phyloP scores from a whole-genome alignment of 345 rosid species.

The Salix dunnii region DNA sequence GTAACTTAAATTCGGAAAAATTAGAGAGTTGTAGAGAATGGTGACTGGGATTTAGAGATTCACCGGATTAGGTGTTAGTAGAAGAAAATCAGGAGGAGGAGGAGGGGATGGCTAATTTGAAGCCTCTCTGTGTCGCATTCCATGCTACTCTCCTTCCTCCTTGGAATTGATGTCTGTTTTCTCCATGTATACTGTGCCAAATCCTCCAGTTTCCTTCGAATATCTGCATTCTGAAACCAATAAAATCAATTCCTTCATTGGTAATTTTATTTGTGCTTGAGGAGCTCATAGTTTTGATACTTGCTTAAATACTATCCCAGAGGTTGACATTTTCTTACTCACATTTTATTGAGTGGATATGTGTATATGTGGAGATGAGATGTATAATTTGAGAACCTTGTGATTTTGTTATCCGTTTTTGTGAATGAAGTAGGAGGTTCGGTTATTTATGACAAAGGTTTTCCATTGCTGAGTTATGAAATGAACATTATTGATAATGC shows the following conservation, averaged over 20 bases:
- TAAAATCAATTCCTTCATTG: not conserved
- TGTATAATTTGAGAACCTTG: not conserved
- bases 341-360: not conserved
- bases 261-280: not conserved
- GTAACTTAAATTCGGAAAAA: not conserved
- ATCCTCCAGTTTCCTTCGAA: not conserved
- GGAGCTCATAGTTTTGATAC: not conserved
- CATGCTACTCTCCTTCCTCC: not conserved
- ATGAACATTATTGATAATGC: conserved; percentile 20
- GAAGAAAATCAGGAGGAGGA: not conserved
- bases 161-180: not conserved
- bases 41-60: too few species aligned
- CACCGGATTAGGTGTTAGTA: not conserved
- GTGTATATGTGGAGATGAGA: not conserved
- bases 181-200: not conserved
- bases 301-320: not conserved
- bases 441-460: not conserved
- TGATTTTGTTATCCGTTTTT: not conserved
- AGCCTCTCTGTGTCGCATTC: not conserved
- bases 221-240: not conserved
- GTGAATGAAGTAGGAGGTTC: not conserved
- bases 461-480: not conserved
- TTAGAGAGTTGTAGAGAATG: not conserved
- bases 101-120: not conserved
- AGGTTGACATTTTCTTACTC: not conserved